Evolutionary conservation across 371 early-diverging fungal genomes (phyloP).

Genomic region (Mortierella sp.): DNA sequence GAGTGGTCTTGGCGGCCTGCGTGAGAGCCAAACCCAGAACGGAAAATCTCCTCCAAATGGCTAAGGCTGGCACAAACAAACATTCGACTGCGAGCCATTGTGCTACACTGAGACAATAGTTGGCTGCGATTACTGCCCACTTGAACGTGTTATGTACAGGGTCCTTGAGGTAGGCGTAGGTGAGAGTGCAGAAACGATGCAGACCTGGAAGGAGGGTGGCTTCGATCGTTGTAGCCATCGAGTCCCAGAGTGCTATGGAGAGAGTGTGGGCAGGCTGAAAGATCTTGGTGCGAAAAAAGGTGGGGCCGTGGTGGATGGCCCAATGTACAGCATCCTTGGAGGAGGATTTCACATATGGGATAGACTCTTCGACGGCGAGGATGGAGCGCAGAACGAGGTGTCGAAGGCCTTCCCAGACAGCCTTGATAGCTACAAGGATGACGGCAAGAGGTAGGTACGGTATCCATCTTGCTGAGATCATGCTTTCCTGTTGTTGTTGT

Average conservation of each 20-base stretch:
- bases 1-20: slow-evolving; percentile 41
- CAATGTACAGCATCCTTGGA: slow-evolving; percentile 17
- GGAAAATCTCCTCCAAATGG: slow-evolving; percentile 21
- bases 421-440: slow-evolving; percentile 34
- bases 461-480: slow-evolving; percentile 43
- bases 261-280: slow-evolving; percentile 7
- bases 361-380: slow-evolving; percentile 18
- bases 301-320: slow-evolving; percentile 33
- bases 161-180: not conserved
- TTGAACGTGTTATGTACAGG: not conserved
- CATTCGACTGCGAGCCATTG: slow-evolving; percentile 38
- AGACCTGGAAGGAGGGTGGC: slow-evolving; percentile 17
- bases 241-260: slow-evolving; percentile 6
- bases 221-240: slow-evolving; percentile 9
- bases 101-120: slow-evolving; percentile 10
- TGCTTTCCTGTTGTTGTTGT: slow-evolving; percentile 14
- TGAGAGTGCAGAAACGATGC: not conserved
- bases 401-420: slow-evolving; percentile 28
- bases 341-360: not conserved
- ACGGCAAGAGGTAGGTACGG: slow-evolving; percentile 49
- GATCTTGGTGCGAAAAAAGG: slow-evolving; percentile 16
- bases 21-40: slow-evolving; percentile 23
- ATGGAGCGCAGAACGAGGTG: slow-evolving; percentile 25
- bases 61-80: slow-evolving; percentile 23
- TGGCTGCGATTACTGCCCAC: not conserved